Base-by-base conservation (phyloP, 2,329 filamentous ascomycete species). In the Ilyonectria robusta region DNA sequence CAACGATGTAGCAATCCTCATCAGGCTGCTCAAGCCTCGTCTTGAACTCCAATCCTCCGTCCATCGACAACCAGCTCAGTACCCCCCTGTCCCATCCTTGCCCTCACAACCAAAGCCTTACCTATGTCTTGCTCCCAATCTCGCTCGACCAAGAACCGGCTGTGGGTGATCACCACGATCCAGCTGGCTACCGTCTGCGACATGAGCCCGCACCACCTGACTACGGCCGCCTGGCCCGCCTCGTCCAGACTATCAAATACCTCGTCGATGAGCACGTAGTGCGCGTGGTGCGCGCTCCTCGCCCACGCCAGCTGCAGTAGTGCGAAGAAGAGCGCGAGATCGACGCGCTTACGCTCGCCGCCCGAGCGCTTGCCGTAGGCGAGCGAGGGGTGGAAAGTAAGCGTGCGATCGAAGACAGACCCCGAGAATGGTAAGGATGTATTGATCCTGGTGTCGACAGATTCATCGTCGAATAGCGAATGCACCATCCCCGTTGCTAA, bases 311-410 rank as follows among this genome's bases (percentile, higher is more conserved):
- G 55, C 9, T 72, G 70, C 13, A 73, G 10, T 8, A 75, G n/a
- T 29, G 73, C 68, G 23, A 75, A 75, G 53, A 74, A 74, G 19
- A 75, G 65, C 0, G 68, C 73, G 4, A 75, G 47, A 17, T 70
- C 70, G 37, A 75, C 17, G 1, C 66, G 68, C 35, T 75, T 73
- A 1, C 72, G 71, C 21, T 75, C 71, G 17, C 73, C 72, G 26
- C 68, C 46, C 0, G 72, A 75, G 1, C 66, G 69, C 46, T 75
- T 74, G 3, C 51, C 40, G 29, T 72, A 72, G 2, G 69, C 62
- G 1, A 74, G 55, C 0, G 69, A 70, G 19, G 50, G 9, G 19
- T 67, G 19, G 7, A 75, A 15, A 8, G 65, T 42, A 23, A 75
- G 67, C 2, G 31, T 66, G 1, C 19, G 51, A 31, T 66, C 59